Conservation (phyloP, 2,329 filamentous ascomycete species). For the Botrytis fragariae region DNA sequence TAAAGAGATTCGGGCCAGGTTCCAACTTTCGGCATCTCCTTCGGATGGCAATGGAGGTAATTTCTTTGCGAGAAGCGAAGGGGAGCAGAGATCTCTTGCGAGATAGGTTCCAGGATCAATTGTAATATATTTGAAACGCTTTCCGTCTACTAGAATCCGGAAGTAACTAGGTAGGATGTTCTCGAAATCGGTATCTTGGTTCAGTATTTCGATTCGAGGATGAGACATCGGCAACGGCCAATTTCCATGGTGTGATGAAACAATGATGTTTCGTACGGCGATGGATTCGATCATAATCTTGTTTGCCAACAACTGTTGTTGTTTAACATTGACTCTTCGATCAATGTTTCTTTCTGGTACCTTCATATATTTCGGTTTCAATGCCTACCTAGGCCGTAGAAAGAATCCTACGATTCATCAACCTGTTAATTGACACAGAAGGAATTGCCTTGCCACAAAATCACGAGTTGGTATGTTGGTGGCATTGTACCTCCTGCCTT, state of each 20-base stretch:
- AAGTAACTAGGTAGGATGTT: conserved; percentile 22
- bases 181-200: conserved; percentile 24
- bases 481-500: neutral
- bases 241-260: neutral
- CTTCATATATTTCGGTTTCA: neutral
- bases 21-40: conserved; percentile 39
- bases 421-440: neutral
- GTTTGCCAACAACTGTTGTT: neutral
- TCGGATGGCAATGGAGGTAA: conserved; percentile 43
- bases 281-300: neutral
- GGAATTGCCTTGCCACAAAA: neutral
- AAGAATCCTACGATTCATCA: neutral
- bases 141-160: conserved; percentile 22
- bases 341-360: neutral
- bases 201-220: conserved; percentile 12
- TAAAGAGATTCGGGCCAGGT: conserved; percentile 40
- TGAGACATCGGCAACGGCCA: neutral
- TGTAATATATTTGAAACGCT: conserved; percentile 43
- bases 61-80: conserved; percentile 36
- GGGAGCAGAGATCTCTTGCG: conserved; percentile 39
- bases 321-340: neutral
- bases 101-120: conserved; percentile 40
- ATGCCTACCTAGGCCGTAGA: neutral
- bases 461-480: neutral
- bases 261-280: neutral